phyloP scores from a whole-genome alignment of 2,329 filamentous ascomycete genomes.

The Diplocarpon mali region DNA sequence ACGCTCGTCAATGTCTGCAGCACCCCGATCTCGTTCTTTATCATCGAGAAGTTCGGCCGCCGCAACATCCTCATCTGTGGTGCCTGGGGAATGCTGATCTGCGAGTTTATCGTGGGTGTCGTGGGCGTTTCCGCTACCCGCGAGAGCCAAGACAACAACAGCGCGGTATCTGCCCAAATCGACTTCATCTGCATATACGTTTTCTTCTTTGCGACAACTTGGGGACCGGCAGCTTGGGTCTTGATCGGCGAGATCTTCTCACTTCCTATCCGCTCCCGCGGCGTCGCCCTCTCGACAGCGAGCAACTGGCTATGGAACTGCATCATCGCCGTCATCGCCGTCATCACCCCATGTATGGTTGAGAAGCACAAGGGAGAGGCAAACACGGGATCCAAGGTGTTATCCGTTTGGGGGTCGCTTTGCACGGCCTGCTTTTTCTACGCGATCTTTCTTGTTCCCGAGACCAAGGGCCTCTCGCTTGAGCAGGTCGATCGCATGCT shows the following conservation, averaged over 20 bases:
- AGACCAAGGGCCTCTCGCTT: conserved; percentile 61
- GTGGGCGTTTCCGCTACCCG: conserved; percentile 52
- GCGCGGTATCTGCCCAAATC: conserved; percentile 56
- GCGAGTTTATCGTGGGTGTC: conserved; percentile 79
- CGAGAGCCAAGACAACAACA: conserved; percentile 37
- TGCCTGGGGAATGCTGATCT: conserved; percentile 69
- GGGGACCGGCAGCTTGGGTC: conserved; percentile 63
- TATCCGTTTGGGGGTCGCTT: conserved; percentile 52
- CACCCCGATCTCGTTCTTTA: conserved; percentile 71
- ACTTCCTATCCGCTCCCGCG: conserved; percentile 66
- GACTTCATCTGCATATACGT: conserved; percentile 87
- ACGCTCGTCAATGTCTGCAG: conserved; percentile 63
- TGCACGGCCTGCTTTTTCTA: conserved; percentile 43
- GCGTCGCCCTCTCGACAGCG: conserved; percentile 73
- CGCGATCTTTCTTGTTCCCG: conserved; percentile 47
- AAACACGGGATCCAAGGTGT: conserved; percentile 28
- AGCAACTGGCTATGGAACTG: conserved; percentile 83
- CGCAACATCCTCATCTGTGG: conserved; percentile 69
- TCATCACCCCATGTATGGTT: conserved; percentile 65
- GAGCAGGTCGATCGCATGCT: conserved; percentile 60
- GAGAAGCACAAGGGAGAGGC: conserved; percentile 40
- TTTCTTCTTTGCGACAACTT: conserved; percentile 72
- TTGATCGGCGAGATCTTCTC: conserved; percentile 85
- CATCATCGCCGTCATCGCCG: conserved; percentile 43
- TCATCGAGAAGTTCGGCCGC: conserved; percentile 71